Percentiles rank a stretch among this genome's conserved stretches.
phyloP scores from a whole-genome alignment of 345 rosid species.

The Sonneratia caseolaris region DNA sequence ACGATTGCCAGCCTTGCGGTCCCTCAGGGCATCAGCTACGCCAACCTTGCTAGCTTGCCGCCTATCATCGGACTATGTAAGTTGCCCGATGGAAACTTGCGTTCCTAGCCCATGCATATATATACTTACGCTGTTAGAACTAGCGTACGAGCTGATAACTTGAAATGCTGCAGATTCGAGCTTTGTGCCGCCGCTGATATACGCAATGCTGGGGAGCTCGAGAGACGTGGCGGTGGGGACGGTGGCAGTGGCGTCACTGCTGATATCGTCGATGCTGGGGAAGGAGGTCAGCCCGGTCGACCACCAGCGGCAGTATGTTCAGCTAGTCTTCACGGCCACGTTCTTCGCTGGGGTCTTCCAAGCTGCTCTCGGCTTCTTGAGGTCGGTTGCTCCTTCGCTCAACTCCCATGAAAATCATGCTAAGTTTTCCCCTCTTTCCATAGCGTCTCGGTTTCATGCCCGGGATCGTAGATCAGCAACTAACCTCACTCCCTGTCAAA shows the following conservation, averaged over 20 bases:
- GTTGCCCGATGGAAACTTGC: neutral
- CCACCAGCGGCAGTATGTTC: constrained; percentile 55
- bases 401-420: too few relatives aligned
- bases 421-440: too few relatives aligned
- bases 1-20: constrained; percentile 95
- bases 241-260: constrained; percentile 64
- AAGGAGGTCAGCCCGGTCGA: constrained; percentile 53
- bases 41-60: constrained; percentile 77
- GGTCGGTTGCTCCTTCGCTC: constrained; percentile 25
- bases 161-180: constrained; percentile 58
- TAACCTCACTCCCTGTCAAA: too few relatives aligned
- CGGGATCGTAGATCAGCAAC: too few relatives aligned
- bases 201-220: constrained; percentile 1
- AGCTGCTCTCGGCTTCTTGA: constrained; percentile 76
- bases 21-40: constrained; percentile 97
- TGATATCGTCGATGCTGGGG: constrained; percentile 66
- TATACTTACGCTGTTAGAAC: neutral
- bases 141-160: neutral
- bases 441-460: too few relatives aligned
- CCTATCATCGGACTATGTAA: constrained; percentile 92
- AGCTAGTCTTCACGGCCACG: constrained; percentile 70
- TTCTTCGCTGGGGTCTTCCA: constrained; percentile 80
- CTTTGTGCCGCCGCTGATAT: constrained; percentile 60
- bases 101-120: neutral
- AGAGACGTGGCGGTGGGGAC: neutral